These are phyloP conservation scores for Hyphopichia fennica DNA, from an alignment of 1,139 yeast species.

Conservation along the genomic window DNA sequence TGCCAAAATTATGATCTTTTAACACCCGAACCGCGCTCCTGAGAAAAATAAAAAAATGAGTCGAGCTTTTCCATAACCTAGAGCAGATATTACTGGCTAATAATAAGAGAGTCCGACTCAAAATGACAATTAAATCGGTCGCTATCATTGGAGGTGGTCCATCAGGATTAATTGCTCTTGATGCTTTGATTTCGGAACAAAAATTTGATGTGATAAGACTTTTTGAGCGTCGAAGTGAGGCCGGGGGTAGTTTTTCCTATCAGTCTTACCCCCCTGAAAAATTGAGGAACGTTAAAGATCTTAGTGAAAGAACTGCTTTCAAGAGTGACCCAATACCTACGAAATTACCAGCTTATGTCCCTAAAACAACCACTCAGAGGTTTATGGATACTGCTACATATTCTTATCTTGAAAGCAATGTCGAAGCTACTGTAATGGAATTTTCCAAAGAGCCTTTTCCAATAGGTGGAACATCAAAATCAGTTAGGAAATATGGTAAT, in stretches of 20 bases:
- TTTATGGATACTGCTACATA: slow-evolving; percentile 42
- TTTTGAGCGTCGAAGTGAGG: slow-evolving; percentile 40
- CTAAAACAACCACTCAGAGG: slow-evolving; percentile 27
- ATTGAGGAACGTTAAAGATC: slow-evolving; percentile 13
- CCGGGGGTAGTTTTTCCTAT: slow-evolving; percentile 50
- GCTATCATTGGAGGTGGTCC: slow-evolving; percentile 73
- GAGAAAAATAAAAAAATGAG: too few relatives aligned
- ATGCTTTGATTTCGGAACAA: slow-evolving; percentile 49
- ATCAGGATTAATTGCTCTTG: slow-evolving; percentile 58
- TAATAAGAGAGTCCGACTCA: too few relatives aligned
- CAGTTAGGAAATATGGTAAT: slow-evolving; percentile 17
- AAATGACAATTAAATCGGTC: slow-evolving; percentile 24
- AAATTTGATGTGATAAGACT: slow-evolving; percentile 42
- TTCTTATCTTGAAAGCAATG: slow-evolving; percentile 59
- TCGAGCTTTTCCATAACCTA: too few relatives aligned
- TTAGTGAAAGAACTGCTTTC: slow-evolving; percentile 15
- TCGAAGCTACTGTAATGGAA: slow-evolving; percentile 58
- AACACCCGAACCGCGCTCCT: background rate
- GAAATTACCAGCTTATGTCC: slow-evolving; percentile 21
- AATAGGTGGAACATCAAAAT: slow-evolving; percentile 12
- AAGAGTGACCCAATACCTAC: slow-evolving; percentile 18
- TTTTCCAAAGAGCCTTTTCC: slow-evolving; percentile 48
- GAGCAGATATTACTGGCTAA: too few relatives aligned
- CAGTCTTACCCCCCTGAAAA: slow-evolving; percentile 23
- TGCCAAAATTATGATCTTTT: background rate